phyloP scores from a whole-genome alignment of 305 asterid species.

The Solanum hybrid region DNA sequence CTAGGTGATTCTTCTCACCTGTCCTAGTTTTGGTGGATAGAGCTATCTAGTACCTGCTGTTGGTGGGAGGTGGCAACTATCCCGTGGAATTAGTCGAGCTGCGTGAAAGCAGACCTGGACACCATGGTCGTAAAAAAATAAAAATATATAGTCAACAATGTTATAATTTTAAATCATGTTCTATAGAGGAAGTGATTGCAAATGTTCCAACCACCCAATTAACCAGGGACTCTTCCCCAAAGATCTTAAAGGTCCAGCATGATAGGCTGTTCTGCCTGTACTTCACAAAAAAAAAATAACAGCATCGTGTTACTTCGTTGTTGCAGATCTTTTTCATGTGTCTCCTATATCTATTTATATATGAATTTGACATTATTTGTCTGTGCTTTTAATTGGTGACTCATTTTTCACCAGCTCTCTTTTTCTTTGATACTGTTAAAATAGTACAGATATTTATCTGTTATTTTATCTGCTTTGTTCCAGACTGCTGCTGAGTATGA shows the following conservation, averaged over 20 bases:
- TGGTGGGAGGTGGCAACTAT: background rate
- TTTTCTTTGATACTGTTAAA: background rate
- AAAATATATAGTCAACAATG: background rate
- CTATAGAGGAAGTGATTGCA: background rate
- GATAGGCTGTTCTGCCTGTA: background rate
- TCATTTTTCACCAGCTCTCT: background rate
- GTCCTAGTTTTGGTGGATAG: background rate
- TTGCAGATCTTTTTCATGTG: background rate
- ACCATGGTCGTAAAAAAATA: background rate
- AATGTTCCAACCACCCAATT: background rate
- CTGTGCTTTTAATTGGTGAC: background rate
- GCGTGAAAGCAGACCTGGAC: background rate
- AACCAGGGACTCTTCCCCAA: background rate
- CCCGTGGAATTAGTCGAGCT: background rate
- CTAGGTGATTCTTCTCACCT: background rate
- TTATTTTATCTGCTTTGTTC: background rate
- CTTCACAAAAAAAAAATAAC: background rate
- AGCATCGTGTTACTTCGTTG: background rate
- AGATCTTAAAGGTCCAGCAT: background rate
- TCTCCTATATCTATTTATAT: background rate
- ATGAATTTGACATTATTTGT: background rate
- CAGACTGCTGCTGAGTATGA: constrained; percentile 95
- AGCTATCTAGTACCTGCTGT: background rate
- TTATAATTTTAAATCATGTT: background rate
- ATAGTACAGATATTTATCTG: background rate